Conservation (phyloP, 2,329 filamentous ascomycete species). For the Xylariaceae sp. region DNA sequence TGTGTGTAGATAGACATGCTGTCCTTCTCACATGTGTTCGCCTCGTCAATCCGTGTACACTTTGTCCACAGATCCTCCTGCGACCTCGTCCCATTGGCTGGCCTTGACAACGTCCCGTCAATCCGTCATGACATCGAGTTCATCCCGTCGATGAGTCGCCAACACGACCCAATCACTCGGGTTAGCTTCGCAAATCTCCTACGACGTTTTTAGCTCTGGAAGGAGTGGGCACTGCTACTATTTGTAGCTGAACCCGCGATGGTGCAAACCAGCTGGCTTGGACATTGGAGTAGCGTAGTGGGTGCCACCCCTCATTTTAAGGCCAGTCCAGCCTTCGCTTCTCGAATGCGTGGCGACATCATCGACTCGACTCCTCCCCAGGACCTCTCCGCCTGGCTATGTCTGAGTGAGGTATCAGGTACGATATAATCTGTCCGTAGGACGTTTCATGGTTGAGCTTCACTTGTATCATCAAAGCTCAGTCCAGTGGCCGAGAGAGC, state of each 20-base stretch:
- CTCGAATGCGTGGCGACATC: slow-evolving; percentile 2
- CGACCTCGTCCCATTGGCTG: slow-evolving; percentile 13
- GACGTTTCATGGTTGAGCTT: background rate
- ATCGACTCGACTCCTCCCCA: background rate
- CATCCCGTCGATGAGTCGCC: slow-evolving; percentile 11
- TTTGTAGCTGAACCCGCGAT: slow-evolving; percentile 2
- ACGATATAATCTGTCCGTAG: background rate
- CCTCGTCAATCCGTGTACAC: slow-evolving; percentile 11
- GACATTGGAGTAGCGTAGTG: slow-evolving; percentile 4
- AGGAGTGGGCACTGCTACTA: slow-evolving; percentile 12
- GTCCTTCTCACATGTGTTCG: slow-evolving; percentile 13
- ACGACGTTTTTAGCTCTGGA: slow-evolving; percentile 17
- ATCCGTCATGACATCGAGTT: slow-evolving; percentile 12
- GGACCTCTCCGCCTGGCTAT: background rate
- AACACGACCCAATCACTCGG: slow-evolving; percentile 14
- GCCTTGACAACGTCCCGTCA: slow-evolving; percentile 13
- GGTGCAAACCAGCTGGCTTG: background rate
- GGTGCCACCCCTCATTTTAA: slow-evolving; percentile 3
- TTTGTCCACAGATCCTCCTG: slow-evolving; percentile 13
- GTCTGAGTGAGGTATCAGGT: slow-evolving; percentile 1
- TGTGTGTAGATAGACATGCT: slow-evolving; percentile 3
- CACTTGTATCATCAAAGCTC: background rate
- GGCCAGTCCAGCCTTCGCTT: slow-evolving; percentile 12
- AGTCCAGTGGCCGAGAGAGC: background rate
- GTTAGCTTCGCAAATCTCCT: slow-evolving; percentile 9